phyloP scores from a whole-genome alignment of 2,329 filamentous ascomycete genomes.

The Dactylellina sp. region DNA sequence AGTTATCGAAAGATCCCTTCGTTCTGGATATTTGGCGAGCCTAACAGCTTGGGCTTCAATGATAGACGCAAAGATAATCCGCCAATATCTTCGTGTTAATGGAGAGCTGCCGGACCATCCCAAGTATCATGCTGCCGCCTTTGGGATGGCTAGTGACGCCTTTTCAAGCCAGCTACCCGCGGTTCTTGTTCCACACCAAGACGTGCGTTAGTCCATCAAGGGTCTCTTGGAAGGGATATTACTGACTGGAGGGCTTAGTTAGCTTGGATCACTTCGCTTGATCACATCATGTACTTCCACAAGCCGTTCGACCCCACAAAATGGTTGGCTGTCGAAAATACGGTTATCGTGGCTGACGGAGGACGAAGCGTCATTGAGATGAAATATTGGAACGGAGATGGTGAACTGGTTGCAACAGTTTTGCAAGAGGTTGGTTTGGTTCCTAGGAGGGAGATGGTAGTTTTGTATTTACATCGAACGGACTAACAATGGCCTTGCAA shows the following conservation, averaged over 20 bases:
- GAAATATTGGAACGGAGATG: slow-evolving; percentile 40
- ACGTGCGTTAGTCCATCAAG: slow-evolving; percentile 13
- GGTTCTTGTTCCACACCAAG: slow-evolving; percentile 34
- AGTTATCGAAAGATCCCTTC: slow-evolving; percentile 3
- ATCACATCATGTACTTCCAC: slow-evolving; percentile 46
- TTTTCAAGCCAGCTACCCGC: slow-evolving; percentile 49
- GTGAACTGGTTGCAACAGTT: slow-evolving; percentile 38
- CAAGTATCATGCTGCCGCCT: slow-evolving; percentile 37
- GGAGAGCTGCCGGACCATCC: slow-evolving; percentile 19
- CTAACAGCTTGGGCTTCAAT: neutral
- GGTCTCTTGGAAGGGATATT: neutral
- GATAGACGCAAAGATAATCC: slow-evolving; percentile 5
- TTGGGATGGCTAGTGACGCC: slow-evolving; percentile 43
- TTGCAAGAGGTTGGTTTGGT: slow-evolving; percentile 32
- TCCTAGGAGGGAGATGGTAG: too few species aligned
- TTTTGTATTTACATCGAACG: neutral
- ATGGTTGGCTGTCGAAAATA: slow-evolving; percentile 47
- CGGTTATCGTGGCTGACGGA: slow-evolving; percentile 24
- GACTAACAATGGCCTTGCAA: neutral
- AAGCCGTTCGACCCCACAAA: slow-evolving; percentile 43
- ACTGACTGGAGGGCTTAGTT: slow-evolving; percentile 5
- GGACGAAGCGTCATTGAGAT: slow-evolving; percentile 43
- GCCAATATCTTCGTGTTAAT: slow-evolving; percentile 35
- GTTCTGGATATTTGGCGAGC: slow-evolving; percentile 11
- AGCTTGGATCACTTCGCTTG: slow-evolving; percentile 44